Evolutionary conservation across 306 rosid species (phyloP), one percentile per base, ranked within the genome.

Genomic region (Rosa rugosa): DNA sequence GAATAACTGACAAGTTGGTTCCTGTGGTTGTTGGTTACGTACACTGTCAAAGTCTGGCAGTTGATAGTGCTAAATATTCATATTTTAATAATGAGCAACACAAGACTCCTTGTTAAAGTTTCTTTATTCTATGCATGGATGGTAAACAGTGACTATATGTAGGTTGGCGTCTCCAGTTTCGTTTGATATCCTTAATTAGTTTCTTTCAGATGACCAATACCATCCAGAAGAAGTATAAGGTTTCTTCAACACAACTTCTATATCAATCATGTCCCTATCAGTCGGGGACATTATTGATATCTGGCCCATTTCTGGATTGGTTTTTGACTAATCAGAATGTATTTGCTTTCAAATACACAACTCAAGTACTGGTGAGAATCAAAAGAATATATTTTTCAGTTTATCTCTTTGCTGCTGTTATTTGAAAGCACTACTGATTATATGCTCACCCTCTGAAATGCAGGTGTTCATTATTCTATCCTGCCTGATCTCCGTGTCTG

Each of bases 231-330:
- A 91, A 87, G 87, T 91, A 71, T 78, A 95, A 92, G 90, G 99
- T 95, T 83, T 90, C 99, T 83, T 95, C 99, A 56, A 95, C 99
- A 74, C 99, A 95, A 86, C 98, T 95, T 82, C 85, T 95, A 11
- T 94, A 91, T 82, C 99, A 95, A 65, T 92, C 99, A 82, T 88
- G 92, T 75, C 99, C 99, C 25, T 92, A 92, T 84, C 98, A 94
- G 80, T 85, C 97, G 0, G 91, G 89, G 71, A 91, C 97, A 70
- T 87, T 95, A 87, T 87, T 95, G 79, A 85, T 95, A 83, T 42
- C 83, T 38, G 99, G 99, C 78, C 99, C 99, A n/a, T 90, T 84
- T 80, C 85, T 95, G 76, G 99, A 95, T 79, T 76, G 85, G 84
- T 81, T 88, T 83, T 87, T 95, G 86, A 92, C 99, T 8, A 70